These are phyloP conservation scores for Sherardia arvensis DNA, from an alignment of 257 asterid genomes.

Conservation along the genomic window DNA sequence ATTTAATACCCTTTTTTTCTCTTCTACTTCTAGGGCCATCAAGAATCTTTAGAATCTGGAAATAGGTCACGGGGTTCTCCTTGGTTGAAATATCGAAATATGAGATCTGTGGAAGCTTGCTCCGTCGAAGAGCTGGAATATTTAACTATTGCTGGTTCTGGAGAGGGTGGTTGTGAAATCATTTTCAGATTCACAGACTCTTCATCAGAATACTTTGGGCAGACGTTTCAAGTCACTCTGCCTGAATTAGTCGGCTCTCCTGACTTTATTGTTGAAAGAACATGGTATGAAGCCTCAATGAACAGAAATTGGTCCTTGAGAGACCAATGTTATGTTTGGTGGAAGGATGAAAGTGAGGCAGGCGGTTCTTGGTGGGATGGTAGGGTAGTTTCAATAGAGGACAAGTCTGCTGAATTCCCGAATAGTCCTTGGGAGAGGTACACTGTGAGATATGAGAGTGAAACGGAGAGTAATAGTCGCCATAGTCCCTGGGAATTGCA, in stretches of 20 bases:
- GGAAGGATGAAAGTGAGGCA: slow-evolving; percentile 52
- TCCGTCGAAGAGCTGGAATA: slow-evolving; percentile 57
- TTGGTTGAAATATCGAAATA: slow-evolving; percentile 34
- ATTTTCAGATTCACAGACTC: slow-evolving; percentile 52
- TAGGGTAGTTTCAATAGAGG: slow-evolving; percentile 42
- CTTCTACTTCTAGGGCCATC: slow-evolving; percentile 61
- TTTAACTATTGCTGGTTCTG: slow-evolving; percentile 64
- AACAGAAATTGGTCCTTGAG: slow-evolving; percentile 49
- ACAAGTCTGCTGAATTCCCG: slow-evolving; percentile 50
- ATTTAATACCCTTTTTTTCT: neutral
- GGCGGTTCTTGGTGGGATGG: slow-evolving; percentile 90
- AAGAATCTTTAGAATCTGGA: slow-evolving; percentile 37
- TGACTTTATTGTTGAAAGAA: slow-evolving; percentile 74
- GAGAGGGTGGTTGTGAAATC: slow-evolving; percentile 80
- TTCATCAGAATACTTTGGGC: slow-evolving; percentile 33
- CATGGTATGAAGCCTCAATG: slow-evolving; percentile 61
- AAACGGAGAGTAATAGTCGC: slow-evolving; percentile 18
- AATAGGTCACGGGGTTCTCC: slow-evolving; percentile 26
- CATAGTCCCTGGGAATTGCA: slow-evolving; percentile 97
- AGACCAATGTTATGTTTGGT: slow-evolving; percentile 82
- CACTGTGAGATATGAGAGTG: slow-evolving; percentile 42
- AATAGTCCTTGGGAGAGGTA: slow-evolving; percentile 94
- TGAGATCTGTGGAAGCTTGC: slow-evolving; percentile 70
- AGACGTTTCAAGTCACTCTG: slow-evolving; percentile 39
- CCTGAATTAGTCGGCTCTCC: slow-evolving; percentile 73